These are phyloP conservation scores for Mariannaea elegans DNA, from an alignment of 2,329 filamentous ascomycete genomes.

Conservation along the genomic window DNA sequence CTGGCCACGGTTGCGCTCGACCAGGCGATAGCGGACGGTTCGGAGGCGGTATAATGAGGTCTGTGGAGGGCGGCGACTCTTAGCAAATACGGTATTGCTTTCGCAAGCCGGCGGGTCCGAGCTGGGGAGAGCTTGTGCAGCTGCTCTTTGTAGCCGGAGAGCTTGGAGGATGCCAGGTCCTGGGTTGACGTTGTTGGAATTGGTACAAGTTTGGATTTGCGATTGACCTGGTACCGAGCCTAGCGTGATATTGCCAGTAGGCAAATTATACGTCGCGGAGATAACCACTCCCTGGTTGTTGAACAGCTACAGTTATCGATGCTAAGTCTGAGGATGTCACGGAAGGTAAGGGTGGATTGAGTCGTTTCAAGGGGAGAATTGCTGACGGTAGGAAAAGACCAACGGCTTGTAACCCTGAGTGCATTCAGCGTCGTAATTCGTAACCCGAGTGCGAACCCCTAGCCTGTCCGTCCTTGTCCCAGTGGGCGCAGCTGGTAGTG, in stretches of 20 bases:
- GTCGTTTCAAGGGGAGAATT: slow-evolving; percentile 18
- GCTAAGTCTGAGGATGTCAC: neutral
- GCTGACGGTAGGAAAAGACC: neutral
- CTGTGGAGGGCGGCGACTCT: slow-evolving; percentile 16
- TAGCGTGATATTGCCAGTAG: neutral
- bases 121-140: slow-evolving; percentile 7
- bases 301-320: neutral
- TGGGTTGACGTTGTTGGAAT: slow-evolving; percentile 37
- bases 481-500: slow-evolving; percentile 4
- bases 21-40: slow-evolving; percentile 11
- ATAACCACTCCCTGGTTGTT: neutral
- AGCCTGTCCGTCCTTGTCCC: neutral
- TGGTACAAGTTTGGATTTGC: slow-evolving; percentile 6
- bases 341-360: slow-evolving; percentile 4
- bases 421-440: slow-evolving; percentile 26
- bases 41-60: slow-evolving; percentile 9
- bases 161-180: neutral
- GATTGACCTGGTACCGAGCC: neutral
- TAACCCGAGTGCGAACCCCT: slow-evolving; percentile 30
- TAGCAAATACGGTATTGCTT: slow-evolving; percentile 21
- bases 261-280: neutral
- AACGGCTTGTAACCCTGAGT: slow-evolving; percentile 10
- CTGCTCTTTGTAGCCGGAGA: neutral
- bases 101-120: slow-evolving; percentile 23
- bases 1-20: slow-evolving; percentile 27